phyloP scores from a whole-genome alignment of 305 asterid genomes.

The Andrographis paniculata region DNA sequence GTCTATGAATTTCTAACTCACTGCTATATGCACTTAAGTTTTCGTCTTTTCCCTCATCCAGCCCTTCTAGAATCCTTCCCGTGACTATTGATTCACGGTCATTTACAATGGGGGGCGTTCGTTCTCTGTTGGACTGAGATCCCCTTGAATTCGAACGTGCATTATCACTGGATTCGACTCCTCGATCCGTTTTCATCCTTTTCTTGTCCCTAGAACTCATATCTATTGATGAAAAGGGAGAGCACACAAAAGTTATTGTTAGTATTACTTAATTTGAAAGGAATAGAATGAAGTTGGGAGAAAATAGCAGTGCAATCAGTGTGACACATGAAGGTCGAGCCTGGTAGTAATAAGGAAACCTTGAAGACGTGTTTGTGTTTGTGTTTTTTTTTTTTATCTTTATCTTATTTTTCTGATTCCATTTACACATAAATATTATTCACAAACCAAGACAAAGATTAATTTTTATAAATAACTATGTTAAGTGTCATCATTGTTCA shows the following conservation, averaged over 20 bases:
- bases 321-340: no score
- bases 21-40: constrained; percentile 56
- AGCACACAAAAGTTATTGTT: constrained; percentile 4
- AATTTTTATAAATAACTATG: no score
- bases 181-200: constrained; percentile 36
- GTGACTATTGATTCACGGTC: constrained; percentile 52
- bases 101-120: constrained; percentile 20
- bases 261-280: not conserved
- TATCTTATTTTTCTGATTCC: no score
- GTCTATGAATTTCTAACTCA: constrained; percentile 48
- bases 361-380: no score
- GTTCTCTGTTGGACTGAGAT: constrained; percentile 29
- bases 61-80: no score
- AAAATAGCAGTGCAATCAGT: no score
- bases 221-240: constrained; percentile 28
- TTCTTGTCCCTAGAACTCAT: constrained; percentile 31
- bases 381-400: no score
- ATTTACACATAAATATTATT: no score
- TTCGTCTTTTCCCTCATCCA: no score
- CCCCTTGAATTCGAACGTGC: constrained; percentile 36
- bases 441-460: no score
- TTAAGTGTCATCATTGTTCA: no score
- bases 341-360: no score
- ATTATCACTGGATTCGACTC: constrained; percentile 19
- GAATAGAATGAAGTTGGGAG: not conserved